These are phyloP conservation scores for Heliamphora pulchella DNA, from an alignment of 179 eudicot species.

Conservation along the genomic window DNA sequence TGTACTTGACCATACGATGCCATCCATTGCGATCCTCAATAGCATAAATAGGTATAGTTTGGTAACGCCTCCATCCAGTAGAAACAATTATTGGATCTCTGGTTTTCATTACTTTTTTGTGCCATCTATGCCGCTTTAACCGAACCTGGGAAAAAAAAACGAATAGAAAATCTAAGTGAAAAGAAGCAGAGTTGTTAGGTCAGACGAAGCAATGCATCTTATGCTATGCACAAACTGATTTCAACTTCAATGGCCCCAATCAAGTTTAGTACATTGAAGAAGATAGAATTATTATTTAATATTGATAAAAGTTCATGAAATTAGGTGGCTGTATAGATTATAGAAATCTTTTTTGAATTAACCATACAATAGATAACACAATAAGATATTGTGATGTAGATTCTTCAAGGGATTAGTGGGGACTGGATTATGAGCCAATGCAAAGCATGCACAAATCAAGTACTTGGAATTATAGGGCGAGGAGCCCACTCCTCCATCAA, in stretches of 20 bases:
- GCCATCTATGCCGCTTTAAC: constrained; percentile 95
- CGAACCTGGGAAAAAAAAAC: constrained; percentile 37
- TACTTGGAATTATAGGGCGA: too few species aligned
- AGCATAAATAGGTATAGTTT: constrained; percentile 82
- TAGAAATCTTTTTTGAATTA: too few species aligned
- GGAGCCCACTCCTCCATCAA: too few species aligned
- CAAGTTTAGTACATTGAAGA: neutral
- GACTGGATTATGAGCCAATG: too few species aligned
- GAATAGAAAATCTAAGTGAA: neutral
- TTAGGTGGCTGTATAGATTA: neutral
- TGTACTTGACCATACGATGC: constrained; percentile 88
- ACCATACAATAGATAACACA: too few species aligned
- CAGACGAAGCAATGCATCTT: neutral
- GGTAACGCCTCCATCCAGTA: constrained; percentile 98
- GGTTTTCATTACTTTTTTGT: constrained; percentile 82
- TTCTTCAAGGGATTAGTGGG: too few species aligned
- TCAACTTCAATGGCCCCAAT: neutral
- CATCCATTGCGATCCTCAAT: constrained; percentile 81
- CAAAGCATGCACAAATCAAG: too few species aligned
- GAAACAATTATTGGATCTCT: constrained; percentile 88
- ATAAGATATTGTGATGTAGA: too few species aligned
- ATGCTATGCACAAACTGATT: too few species aligned
- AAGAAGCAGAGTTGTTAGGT: neutral
- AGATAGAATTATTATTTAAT: neutral
- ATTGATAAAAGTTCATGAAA: neutral